phyloP scores from a whole-genome alignment of 805 yeast species.

The Yamadazyma olivae region DNA sequence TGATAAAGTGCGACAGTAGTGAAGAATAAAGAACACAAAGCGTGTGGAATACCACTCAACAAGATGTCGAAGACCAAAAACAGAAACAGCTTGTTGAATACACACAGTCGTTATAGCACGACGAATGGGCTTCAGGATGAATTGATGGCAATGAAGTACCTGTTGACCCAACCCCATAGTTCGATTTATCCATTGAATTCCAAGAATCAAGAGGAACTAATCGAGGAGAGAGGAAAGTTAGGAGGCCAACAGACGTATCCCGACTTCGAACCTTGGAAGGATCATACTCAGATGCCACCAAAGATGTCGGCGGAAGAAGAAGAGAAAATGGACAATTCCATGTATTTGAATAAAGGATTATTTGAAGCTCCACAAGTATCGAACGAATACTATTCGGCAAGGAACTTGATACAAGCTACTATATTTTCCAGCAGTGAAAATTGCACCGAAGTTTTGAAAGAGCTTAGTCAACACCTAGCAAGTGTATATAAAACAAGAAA shows the following conservation, averaged over 20 bases:
- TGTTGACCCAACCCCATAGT: conserved; percentile 31
- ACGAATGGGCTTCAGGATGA: conserved; percentile 23
- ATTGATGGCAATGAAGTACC: conserved; percentile 30
- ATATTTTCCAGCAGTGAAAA: conserved; percentile 33
- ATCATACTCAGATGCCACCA: conserved; percentile 31
- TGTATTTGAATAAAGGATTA: conserved; percentile 66
- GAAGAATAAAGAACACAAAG: too few species aligned
- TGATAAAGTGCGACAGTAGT: too few species aligned
- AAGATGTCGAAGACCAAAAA: conserved; percentile 25
- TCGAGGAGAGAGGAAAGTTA: conserved; percentile 4
- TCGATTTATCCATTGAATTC: conserved; percentile 32
- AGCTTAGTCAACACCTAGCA: conserved; percentile 36
- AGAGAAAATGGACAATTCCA: conserved; percentile 44
- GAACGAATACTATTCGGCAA: conserved; percentile 68
- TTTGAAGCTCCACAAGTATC: conserved; percentile 59
- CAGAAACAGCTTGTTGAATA: conserved; percentile 25
- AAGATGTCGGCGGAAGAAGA: conserved; percentile 43
- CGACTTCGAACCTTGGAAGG: conserved; percentile 72
- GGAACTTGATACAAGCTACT: conserved; percentile 53
- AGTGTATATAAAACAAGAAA: conserved; percentile 36
- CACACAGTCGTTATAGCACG: conserved; percentile 17
- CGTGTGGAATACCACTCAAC: too few species aligned
- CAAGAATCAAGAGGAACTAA: conserved; percentile 4
- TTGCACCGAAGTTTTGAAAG: conserved; percentile 33
- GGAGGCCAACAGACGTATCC: conserved; percentile 44